Base-by-base conservation (phyloP, 768 basidiomycete species). In the Leccinum disarticulatum region DNA sequence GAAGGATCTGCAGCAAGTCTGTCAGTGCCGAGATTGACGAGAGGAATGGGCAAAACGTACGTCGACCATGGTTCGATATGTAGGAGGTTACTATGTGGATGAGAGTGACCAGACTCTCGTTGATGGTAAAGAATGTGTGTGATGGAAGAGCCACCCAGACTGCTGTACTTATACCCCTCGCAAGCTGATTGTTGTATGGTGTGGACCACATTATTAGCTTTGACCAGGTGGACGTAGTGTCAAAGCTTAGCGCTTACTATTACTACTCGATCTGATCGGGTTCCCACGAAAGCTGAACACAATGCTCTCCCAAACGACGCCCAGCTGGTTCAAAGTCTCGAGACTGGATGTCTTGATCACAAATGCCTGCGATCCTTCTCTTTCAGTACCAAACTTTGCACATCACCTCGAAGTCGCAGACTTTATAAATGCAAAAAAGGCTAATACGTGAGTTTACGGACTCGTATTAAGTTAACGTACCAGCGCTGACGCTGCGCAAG, bases 381-480 rank as follows among this genome's bases (percentile, higher is more conserved):
- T 92, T 6, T 85, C 84, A 64, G 93, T 95, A 71, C 95, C 95
- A 30, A 96, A 97, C 76, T 93, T 94, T 76, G 88, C 91, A 0
- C 77, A 89, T 28, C 93, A 98, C 72, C 83, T 99, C 64, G 95
- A 98, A 74, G 87, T 98, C 33, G 95, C 94, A 14, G 95, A 98
- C 62, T 85, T 89, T 68, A 87, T 98, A 76, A 96, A 95, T 75
- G 78, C 78, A 58, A 98, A 98, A 80, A 98, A 98, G 76, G 95
- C 95, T 0, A 98, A 99, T 77, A 93, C 84, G 93, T 95, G 74
- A 63, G 89, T 78, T 33, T 6, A 6, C 3, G 9, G 1, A 2
- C 3, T 19, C 47, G 13, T 13, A 33, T 59, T n/a, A 13, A 6
- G 17, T 3, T 27, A 52, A n/a, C 28, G 19, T 22, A 5, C 33